Percentiles rank a stretch among this genome's conserved stretches.
Conservation (phyloP, 2,329 filamentous ascomycete species). For the Penicillium verrucosum region DNA sequence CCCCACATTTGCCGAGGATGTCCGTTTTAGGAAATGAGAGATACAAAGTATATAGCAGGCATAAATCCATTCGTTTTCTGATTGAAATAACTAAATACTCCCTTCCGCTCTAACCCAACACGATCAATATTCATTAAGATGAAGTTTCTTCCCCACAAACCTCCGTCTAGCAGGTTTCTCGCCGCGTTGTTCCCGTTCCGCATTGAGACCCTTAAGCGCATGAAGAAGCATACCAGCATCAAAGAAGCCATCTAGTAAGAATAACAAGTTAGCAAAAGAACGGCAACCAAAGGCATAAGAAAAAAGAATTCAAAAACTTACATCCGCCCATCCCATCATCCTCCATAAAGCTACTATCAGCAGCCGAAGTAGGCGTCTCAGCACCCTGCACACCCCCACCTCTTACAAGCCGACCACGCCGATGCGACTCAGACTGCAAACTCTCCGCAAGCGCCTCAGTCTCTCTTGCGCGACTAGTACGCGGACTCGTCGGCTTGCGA, state of each 20-base stretch:
- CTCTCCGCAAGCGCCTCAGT: conserved; percentile 50
- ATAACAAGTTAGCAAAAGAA: conserved; percentile 5
- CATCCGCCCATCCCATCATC: conserved; percentile 91
- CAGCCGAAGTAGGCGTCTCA: conserved; percentile 61
- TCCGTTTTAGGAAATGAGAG: neutral
- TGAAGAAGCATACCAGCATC: conserved; percentile 92
- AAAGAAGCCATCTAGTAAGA: conserved; percentile 80
- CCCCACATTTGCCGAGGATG: conserved; percentile 16
- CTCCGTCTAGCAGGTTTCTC: conserved; percentile 39
- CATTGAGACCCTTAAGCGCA: conserved; percentile 65
- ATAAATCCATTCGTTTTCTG: neutral
- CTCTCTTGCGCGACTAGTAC: conserved; percentile 59
- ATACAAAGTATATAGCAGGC: neutral
- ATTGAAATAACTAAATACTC: neutral
- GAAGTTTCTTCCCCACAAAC: conserved; percentile 49
- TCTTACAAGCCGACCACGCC: conserved; percentile 69
- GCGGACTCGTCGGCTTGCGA: conserved; percentile 51
- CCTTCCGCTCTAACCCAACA: neutral
- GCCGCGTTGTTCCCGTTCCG: conserved; percentile 33
- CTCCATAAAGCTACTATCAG: conserved; percentile 68
- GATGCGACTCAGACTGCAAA: conserved; percentile 48
- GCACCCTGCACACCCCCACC: conserved; percentile 51
- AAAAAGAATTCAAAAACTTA: conserved; percentile 54
- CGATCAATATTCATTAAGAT: conserved; percentile 46
- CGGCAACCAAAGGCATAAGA: neutral